Base-by-base conservation (phyloP, 768 basidiomycete species). In the Lactarius hengduanensis region DNA sequence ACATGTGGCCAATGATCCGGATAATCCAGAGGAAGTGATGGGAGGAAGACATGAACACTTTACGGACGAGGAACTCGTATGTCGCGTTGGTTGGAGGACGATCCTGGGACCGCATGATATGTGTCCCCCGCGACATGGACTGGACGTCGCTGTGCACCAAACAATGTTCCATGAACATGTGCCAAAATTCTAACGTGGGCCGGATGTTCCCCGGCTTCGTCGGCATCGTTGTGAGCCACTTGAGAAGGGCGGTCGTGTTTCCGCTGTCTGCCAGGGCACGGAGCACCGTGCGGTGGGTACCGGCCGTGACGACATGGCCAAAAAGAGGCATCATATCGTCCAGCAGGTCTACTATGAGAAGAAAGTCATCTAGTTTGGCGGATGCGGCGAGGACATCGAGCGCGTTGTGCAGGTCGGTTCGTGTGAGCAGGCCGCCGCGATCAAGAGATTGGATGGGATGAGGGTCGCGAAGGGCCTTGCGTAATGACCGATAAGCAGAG, bases 211-310 rank as follows among this genome's bases (percentile, higher is more conserved):
- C 82, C 3, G 85, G 79, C 59, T 81, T 81, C 30, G 75, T 75
- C 16, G 82, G 78, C 81, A 89, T 86, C n/a, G 77, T 77, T 54
- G 70, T 71, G 3, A 91, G 75, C 83, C 88, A 87, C 28, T 78
- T 74, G 32, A 80, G 72, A 45, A 83, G 80, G 15, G 81, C 78
- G 57, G 78, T 76, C 9, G 76, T 60, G 62, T 84, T 80, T 0
- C 81, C 81, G 57, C 77, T 76, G 55, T 79, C 73, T 11, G 82
- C 72, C n/a, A 89, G 74, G 13, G 78, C 80, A 20, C 79, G 78
- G 50, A 88, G 68, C 62, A 89, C 79, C 34, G 77, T 74, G 53
- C 77, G 80, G 74, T 87, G 83, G 54, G 83, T 74, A 57, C 81
- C 79, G n/a, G 75, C 73, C 22, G 80, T 80, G 53, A 83, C 78